Conservation (phyloP, 2,329 filamentous ascomycete genomes). For the Mollisiaceae sp. region DNA sequence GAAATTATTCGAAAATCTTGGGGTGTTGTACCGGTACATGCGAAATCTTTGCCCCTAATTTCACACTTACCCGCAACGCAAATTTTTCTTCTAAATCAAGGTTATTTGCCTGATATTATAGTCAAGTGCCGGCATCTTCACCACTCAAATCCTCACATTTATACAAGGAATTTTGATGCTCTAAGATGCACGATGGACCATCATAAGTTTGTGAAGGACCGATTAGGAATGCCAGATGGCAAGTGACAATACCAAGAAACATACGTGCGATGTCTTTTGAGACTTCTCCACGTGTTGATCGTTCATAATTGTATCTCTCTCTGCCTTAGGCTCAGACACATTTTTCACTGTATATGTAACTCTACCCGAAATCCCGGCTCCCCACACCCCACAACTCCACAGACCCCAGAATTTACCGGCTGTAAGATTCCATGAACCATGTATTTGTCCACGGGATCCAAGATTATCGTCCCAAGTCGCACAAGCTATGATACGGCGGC, state of each 20-base stretch:
- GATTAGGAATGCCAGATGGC: background rate
- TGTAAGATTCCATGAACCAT: background rate
- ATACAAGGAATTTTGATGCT: background rate
- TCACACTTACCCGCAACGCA: background rate
- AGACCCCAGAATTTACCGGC: constrained; percentile 1
- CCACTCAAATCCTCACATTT: background rate
- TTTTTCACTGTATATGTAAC: constrained; percentile 1
- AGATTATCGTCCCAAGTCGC: constrained; percentile 2
- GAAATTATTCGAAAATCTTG: background rate
- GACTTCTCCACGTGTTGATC: too few species aligned
- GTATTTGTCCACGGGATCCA: constrained; percentile 5
- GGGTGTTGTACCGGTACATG: background rate
- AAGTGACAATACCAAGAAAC: background rate
- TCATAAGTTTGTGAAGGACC: background rate
- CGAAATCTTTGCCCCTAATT: background rate
- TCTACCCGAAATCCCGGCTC: constrained; percentile 5
- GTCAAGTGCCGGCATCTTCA: background rate
- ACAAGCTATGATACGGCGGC: background rate
- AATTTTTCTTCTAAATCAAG: background rate
- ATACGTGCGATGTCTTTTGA: background rate
- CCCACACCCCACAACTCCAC: constrained; percentile 9
- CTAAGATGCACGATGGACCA: background rate
- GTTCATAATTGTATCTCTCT: background rate
- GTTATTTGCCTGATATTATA: background rate
- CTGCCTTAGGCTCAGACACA: background rate